Evolutionary conservation across 73 alveolate genomes (phyloP).

Genomic region (Paramecium biaurelia): DNA sequence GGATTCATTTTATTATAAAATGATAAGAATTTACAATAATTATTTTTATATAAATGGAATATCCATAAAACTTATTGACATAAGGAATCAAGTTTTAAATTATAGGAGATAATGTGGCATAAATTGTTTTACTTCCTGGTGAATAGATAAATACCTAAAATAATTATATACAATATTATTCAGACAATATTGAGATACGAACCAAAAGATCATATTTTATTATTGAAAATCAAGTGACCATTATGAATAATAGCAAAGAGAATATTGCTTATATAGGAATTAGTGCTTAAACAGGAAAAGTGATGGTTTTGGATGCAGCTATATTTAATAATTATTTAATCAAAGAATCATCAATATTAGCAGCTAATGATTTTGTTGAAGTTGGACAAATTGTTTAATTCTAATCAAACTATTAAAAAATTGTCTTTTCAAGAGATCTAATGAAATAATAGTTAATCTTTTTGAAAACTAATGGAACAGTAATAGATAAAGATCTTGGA

Average conservation of each 20-base stretch:
- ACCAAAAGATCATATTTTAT: not conserved
- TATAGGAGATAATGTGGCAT: not conserved
- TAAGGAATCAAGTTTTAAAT: not conserved
- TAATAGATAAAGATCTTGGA: slow-evolving; percentile 1
- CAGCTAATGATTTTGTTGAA: not conserved
- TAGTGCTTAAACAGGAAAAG: not conserved
- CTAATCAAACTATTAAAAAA: not conserved
- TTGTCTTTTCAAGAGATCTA: not conserved
- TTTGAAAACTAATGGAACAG: not conserved
- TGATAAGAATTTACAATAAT: not conserved
- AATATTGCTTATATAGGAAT: not conserved
- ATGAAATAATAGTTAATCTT: not conserved
- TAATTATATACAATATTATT: not conserved
- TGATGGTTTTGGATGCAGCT: not conserved
- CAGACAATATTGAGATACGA: not conserved
- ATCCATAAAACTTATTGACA: not conserved
- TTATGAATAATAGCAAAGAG: not conserved
- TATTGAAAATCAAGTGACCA: not conserved
- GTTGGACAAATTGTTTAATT: not conserved
- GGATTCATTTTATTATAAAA: not conserved
- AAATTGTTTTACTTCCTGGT: not conserved
- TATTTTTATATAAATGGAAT: not conserved
- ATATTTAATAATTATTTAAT: not conserved
- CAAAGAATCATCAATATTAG: not conserved
- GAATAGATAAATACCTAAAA: not conserved